phyloP scores from a whole-genome alignment of 2,329 filamentous ascomycete species.

The Anthostomella pinea region DNA sequence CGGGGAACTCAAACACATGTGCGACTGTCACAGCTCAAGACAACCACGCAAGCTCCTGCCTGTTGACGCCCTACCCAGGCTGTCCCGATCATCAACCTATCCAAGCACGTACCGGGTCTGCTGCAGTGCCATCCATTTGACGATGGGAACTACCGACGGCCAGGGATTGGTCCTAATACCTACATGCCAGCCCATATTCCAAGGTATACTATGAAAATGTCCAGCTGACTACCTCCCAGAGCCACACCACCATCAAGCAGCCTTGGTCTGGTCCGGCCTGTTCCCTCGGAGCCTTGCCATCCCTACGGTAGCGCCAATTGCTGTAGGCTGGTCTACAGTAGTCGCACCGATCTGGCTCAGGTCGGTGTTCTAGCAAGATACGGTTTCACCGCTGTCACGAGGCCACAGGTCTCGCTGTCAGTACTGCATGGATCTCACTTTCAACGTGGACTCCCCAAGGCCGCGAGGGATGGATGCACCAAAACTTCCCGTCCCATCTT shows the following conservation, averaged over 20 bases:
- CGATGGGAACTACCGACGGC: no score
- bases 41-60: no score
- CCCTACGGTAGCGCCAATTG: not conserved
- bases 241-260: constrained; percentile 13
- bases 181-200: no score
- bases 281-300: not conserved
- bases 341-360: constrained; percentile 1
- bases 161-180: not conserved
- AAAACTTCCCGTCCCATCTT: constrained; percentile 16
- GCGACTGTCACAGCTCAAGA: constrained; percentile 1
- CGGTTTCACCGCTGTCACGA: constrained; percentile 14
- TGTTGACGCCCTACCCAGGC: no score
- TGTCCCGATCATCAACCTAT: no score
- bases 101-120: no score
- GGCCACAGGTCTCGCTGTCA: constrained; percentile 3
- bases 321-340: not conserved
- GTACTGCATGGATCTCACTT: no score
- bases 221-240: constrained; percentile 18
- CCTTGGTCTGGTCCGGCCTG: not conserved
- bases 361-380: constrained; percentile 7
- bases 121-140: no score
- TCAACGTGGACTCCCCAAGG: no score
- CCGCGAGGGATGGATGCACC: no score
- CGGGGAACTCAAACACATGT: no score
- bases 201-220: no score